phyloP scores from a whole-genome alignment of 305 asterid genomes.

The Fraxinus paxiana region DNA sequence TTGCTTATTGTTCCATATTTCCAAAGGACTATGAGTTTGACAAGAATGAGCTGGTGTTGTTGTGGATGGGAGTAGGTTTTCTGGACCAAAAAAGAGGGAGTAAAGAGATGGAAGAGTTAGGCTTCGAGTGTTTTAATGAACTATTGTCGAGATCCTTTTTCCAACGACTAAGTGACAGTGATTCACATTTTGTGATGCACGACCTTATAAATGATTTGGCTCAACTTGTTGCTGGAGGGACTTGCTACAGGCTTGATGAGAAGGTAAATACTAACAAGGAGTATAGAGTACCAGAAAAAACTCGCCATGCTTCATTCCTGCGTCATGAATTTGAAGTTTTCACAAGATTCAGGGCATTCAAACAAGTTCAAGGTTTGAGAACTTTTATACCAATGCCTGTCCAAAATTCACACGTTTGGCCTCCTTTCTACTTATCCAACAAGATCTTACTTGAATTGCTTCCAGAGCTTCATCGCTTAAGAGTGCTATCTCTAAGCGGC shows the following conservation, averaged over 20 bases:
- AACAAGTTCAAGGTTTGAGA: constrained; percentile 45
- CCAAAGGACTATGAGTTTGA: constrained; percentile 57
- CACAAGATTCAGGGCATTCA: constrained; percentile 42
- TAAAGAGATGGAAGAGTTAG: constrained; percentile 32
- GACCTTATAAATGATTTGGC: constrained; percentile 78
- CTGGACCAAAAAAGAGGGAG: constrained; percentile 26
- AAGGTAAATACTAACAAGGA: constrained; percentile 42
- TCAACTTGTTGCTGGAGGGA: constrained; percentile 57
- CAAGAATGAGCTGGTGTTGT: constrained; percentile 39
- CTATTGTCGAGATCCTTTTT: constrained; percentile 62
- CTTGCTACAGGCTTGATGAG: constrained; percentile 61
- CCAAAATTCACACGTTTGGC: constrained; percentile 45
- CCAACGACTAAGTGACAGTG: constrained; percentile 37
- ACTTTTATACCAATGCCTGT: constrained; percentile 62
- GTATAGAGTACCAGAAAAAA: constrained; percentile 36
- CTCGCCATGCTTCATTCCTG: constrained; percentile 63
- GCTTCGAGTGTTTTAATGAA: constrained; percentile 48
- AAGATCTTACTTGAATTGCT: constrained; percentile 43
- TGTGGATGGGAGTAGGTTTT: constrained; percentile 53
- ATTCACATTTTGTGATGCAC: constrained; percentile 52
- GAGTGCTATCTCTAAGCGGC: constrained; percentile 64
- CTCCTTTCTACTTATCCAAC: constrained; percentile 58
- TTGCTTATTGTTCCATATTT: constrained; percentile 56
- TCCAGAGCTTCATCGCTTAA: constrained; percentile 45
- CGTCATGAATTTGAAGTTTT: constrained; percentile 55